Conservation (phyloP, 2,329 filamentous ascomycete genomes). For the Stemphylium vesicarium region DNA sequence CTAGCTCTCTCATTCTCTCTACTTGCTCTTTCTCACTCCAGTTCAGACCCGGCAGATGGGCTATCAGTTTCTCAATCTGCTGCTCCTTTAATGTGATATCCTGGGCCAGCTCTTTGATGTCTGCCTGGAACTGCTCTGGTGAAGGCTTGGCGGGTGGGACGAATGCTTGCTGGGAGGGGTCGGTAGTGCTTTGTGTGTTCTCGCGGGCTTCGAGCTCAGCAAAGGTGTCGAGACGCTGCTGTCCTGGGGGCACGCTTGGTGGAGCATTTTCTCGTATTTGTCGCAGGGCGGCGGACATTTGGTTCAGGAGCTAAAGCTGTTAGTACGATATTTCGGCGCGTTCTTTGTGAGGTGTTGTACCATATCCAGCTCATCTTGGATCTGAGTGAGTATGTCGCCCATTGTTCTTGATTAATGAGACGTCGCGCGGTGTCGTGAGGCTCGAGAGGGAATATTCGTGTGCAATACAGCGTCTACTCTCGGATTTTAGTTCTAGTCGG, state of each 20-base stretch:
- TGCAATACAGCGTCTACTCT: too few relatives aligned
- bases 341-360: constrained; percentile 51
- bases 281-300: constrained; percentile 55
- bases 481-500: too few relatives aligned
- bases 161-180: constrained; percentile 19
- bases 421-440: too few relatives aligned
- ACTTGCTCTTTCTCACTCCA: constrained; percentile 80
- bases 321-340: background rate
- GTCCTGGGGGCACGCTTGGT: constrained; percentile 51
- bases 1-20: constrained; percentile 58
- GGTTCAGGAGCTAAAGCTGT: constrained; percentile 51
- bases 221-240: constrained; percentile 48
- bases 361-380: constrained; percentile 85
- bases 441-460: too few relatives aligned
- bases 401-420: constrained; percentile 51
- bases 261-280: constrained; percentile 54
- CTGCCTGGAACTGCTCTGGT: constrained; percentile 63
- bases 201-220: constrained; percentile 39
- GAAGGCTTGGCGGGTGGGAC: constrained; percentile 19
- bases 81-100: constrained; percentile 82
- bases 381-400: constrained; percentile 79
- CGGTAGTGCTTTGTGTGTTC: constrained; percentile 20
- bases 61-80: constrained; percentile 80
- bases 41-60: constrained; percentile 75
- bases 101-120: constrained; percentile 74